Evolutionary conservation across 768 basidiomycete genomes (phyloP).

Genomic region (Russula lepida): DNA sequence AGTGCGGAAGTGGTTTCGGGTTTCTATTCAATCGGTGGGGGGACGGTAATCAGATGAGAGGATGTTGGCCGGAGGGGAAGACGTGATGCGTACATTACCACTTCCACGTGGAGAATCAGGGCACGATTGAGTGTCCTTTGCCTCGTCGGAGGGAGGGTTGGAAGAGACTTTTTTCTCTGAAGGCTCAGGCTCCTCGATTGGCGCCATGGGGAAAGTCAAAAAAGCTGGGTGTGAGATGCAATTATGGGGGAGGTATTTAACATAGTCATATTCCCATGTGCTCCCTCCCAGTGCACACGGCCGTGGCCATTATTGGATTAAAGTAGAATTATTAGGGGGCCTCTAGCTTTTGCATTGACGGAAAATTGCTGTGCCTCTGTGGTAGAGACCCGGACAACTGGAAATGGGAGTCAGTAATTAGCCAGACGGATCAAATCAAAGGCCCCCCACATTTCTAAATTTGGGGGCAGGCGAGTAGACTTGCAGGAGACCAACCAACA

Average conservation of each 20-base stretch:
- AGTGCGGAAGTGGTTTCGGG: accelerated
- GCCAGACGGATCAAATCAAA: neutral
- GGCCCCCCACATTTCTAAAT: neutral
- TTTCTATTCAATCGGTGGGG: neutral
- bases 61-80: neutral
- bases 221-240: neutral
- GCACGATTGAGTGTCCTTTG: neutral
- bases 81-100: neutral
- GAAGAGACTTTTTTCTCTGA: neutral
- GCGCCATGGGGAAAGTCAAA: neutral
- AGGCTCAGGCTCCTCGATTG: neutral
- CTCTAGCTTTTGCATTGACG: neutral
- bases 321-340: neutral
- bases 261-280: neutral
- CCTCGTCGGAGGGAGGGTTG: neutral
- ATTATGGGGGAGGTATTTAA: neutral
- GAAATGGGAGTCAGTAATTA: neutral
- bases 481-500: neutral
- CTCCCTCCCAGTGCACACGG: no score
- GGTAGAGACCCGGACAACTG: neutral
- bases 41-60: neutral
- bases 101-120: neutral
- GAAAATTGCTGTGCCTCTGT: neutral
- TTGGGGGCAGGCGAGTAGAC: neutral
- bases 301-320: no score